Conservation (phyloP, 768 basidiomycete species). For the Leucocoprinus sp. region DNA sequence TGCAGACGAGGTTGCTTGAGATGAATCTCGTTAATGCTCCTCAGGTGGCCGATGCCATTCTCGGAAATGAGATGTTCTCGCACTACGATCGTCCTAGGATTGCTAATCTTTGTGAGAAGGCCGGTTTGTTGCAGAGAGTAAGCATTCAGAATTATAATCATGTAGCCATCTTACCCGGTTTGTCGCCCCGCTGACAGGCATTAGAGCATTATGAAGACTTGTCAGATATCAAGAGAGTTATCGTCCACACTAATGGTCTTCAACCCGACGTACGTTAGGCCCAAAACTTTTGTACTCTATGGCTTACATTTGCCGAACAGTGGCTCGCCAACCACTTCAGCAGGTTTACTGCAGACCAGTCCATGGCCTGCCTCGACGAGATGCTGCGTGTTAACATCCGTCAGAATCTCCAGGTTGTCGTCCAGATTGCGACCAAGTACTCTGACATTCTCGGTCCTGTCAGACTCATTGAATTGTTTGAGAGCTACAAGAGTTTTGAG, state of each 20-base stretch:
- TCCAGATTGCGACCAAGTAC: conserved; percentile 98
- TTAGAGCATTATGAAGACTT: conserved; percentile 97
- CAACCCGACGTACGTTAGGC: conserved; percentile 61
- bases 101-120: conserved; percentile 98
- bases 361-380: conserved; percentile 92
- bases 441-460: conserved; percentile 96
- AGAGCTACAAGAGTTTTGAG: conserved; percentile 95
- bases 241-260: conserved; percentile 84
- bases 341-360: conserved; percentile 93
- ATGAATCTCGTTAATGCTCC: conserved; percentile 98
- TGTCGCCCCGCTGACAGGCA: too few relatives aligned
- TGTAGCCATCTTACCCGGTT: too few relatives aligned
- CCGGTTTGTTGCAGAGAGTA: conserved; percentile 89
- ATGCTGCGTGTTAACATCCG: conserved; percentile 97
- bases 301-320: conserved; percentile 26
- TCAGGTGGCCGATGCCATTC: conserved; percentile 97
- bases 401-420: conserved; percentile 92
- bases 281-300: background rate
- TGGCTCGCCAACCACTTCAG: conserved; percentile 99
- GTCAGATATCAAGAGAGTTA: conserved; percentile 96
- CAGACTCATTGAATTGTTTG: conserved; percentile 97
- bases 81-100: conserved; percentile 95
- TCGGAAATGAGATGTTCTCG: conserved; percentile 97
- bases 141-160: conserved; percentile 16
- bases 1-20: conserved; percentile 94